These are phyloP conservation scores for Skeletonema potamos DNA, from an alignment of 108 stramenopile genomes.

Conservation along the genomic window DNA sequence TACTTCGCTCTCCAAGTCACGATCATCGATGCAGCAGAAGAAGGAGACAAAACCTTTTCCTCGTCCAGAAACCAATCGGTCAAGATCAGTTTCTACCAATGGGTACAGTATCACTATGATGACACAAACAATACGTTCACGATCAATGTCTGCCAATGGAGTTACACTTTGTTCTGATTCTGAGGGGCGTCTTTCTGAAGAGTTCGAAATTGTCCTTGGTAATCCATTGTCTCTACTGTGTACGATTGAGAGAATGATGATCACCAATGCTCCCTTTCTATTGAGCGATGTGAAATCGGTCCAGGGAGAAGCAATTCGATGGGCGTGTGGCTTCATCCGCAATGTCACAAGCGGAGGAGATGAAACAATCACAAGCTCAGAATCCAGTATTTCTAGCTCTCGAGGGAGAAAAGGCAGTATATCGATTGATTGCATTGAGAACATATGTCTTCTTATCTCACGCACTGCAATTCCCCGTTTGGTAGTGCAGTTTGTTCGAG, in stretches of 20 bases:
- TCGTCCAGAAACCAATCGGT: slow-evolving; percentile 31
- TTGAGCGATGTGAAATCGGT: slow-evolving; percentile 37
- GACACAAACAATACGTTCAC: background rate
- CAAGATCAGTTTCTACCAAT: background rate
- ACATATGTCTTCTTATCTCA: slow-evolving; percentile 82
- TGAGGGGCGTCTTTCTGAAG: background rate
- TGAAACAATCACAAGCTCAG: background rate
- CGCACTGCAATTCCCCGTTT: slow-evolving; percentile 87
- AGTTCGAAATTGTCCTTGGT: slow-evolving; percentile 28
- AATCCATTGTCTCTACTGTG: slow-evolving; percentile 85
- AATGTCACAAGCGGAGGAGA: slow-evolving; percentile 51
- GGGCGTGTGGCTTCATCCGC: slow-evolving; percentile 93
- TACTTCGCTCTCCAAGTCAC: slow-evolving; percentile 55
- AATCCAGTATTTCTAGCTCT: background rate
- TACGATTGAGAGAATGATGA: slow-evolving; percentile 76
- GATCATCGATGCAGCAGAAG: background rate
- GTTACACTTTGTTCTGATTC: background rate
- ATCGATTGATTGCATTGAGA: slow-evolving; percentile 67
- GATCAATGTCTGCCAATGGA: background rate
- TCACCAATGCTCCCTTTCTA: slow-evolving; percentile 71
- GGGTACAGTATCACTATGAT: slow-evolving; percentile 3
- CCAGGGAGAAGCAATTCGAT: slow-evolving; percentile 89
- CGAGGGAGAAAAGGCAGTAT: slow-evolving; percentile 13
- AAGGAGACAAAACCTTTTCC: no score
- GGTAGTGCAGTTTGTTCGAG: slow-evolving; percentile 81